phyloP scores from a whole-genome alignment of 345 rosid genomes.

The Hypericum androsaemum region DNA sequence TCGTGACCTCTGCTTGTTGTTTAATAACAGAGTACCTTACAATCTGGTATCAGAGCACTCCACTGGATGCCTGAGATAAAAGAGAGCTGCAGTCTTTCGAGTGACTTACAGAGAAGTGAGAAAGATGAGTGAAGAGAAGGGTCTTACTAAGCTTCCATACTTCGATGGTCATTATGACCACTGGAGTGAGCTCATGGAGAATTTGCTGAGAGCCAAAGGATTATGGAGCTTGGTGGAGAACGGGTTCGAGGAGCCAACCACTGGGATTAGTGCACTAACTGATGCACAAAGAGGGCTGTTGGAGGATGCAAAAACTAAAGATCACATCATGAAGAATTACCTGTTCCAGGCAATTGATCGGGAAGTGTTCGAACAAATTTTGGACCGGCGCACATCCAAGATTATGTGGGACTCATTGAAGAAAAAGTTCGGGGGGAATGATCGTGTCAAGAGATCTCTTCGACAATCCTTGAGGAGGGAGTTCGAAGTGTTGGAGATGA shows the following conservation, averaged over 20 bases:
- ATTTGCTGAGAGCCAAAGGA: not conserved
- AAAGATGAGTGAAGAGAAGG: no score
- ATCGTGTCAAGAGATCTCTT: not conserved
- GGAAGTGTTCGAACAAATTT: not conserved
- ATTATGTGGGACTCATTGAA: conserved; percentile 7
- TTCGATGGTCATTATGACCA: not conserved
- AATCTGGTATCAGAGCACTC: no score
- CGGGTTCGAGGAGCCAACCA: not conserved
- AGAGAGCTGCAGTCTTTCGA: no score
- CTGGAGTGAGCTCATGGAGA: conserved; percentile 15
- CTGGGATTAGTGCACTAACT: not conserved
- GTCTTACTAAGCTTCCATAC: no score
- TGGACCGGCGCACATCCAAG: not conserved
- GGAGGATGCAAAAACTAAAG: not conserved
- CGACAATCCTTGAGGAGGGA: not conserved
- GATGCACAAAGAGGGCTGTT: not conserved
- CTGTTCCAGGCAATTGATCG: conserved; percentile 10
- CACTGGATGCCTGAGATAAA: no score
- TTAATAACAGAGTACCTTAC: no score
- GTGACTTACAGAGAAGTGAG: no score
- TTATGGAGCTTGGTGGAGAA: not conserved
- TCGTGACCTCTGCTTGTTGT: no score
- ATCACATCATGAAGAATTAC: conserved; percentile 7
- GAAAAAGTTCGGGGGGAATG: conserved; percentile 1
- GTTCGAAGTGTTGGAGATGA: conserved; percentile 10